These are phyloP conservation scores for Globisporangium sylvaticum DNA, from an alignment of 352 stramenopile species.

Conservation along the genomic window DNA sequence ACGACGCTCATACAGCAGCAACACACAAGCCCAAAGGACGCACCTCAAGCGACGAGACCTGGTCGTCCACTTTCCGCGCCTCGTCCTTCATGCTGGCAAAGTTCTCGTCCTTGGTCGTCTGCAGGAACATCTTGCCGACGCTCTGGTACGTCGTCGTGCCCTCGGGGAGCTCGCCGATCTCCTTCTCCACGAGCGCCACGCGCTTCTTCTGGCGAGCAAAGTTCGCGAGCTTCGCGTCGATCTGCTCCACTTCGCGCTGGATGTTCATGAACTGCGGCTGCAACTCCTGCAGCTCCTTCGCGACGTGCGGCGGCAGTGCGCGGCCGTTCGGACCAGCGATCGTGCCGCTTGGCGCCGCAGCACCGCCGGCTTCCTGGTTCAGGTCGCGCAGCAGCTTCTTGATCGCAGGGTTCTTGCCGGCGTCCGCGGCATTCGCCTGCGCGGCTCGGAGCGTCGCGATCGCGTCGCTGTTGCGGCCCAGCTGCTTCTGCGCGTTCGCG, in stretches of 20 bases:
- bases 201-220: constrained; percentile 73
- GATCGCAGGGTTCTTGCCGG: constrained; percentile 62
- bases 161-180: constrained; percentile 60
- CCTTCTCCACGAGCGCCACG: constrained; percentile 62
- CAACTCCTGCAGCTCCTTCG: constrained; percentile 77
- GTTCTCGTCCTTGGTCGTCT: constrained; percentile 56
- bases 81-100: constrained; percentile 50
- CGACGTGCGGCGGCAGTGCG: constrained; percentile 54
- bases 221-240: constrained; percentile 62
- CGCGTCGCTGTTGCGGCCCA: constrained; percentile 64
- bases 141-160: constrained; percentile 65
- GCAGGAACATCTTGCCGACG: constrained; percentile 85
- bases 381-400: constrained; percentile 76
- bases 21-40: not conserved
- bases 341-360: not conserved
- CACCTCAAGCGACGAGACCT: constrained; percentile 71
- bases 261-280: constrained; percentile 77
- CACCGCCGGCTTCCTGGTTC: constrained; percentile 38
- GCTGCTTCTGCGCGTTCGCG: constrained; percentile 75
- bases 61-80: constrained; percentile 52
- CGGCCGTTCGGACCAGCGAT: constrained; percentile 22
- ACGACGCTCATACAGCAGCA: not conserved
- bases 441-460: constrained; percentile 59
- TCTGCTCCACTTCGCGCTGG: constrained; percentile 76
- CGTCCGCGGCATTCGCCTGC: constrained; percentile 25